Base-by-base conservation (phyloP, 192 early-diverging fungal genomes). In the Funneliformis mosseae region DNA sequence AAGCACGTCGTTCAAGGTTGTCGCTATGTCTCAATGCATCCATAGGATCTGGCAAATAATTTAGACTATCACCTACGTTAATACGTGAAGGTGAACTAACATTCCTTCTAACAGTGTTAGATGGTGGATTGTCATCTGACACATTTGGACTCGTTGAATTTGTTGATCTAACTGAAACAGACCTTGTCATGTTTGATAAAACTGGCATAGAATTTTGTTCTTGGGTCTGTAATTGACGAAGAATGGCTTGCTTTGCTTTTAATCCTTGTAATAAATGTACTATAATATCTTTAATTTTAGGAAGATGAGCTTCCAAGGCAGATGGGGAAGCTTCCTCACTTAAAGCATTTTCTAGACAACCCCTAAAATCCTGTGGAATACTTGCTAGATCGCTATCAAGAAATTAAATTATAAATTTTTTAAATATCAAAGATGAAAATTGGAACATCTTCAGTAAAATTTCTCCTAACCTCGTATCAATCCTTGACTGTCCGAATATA, bases 241-340 rank as follows among this genome's bases (percentile, higher is more conserved):
- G 83, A 5, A 86, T 28, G 39, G 83, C 84, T 80, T 91, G 89
- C 55, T 89, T 91, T 50, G 76, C 81, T 43, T 88, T 88, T 45
- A 90, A 69, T 8, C 87, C 87, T 77, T 90, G 87, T 5, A 90
- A 70, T 10, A 90, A 76, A 27, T 79, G 76, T 39, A 90, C 82
- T 77, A 90, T 90, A 41, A 85, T 83, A 33, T 87, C 87, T 64
- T 85, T 83, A 66, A 91, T 91, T 9, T 69, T 81, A n/a, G 89
- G 89, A 18, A 91, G 72, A 63, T 88, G 81, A 16, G 82, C 74
- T 48, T 91, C 90, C 21, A 91, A 64, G 6, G 84, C 81, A 8
- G 74, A 16, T n/a, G 80, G 83, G 0, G 86, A 85, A 5, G 87
- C 85, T 11, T 85, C 80, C 67, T 89, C 85, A 11, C 74, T 75